Evolutionary conservation across 208 protist genomes (phyloP).

Genomic region (Naegleria lovaniensis): DNA sequence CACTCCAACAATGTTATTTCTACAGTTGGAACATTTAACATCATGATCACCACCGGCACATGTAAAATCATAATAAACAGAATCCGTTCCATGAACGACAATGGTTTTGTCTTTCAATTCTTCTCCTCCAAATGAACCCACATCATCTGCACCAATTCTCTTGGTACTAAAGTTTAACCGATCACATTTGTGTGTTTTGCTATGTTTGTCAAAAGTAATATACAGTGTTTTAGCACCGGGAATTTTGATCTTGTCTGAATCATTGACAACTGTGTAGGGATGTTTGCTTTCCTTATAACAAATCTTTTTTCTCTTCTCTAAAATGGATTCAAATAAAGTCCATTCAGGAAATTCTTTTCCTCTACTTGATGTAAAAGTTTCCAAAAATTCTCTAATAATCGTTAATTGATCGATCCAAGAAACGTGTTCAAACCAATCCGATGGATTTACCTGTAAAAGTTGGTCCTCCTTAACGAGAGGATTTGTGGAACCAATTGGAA

Average conservation of each 20-base stretch:
- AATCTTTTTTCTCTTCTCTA: conserved; percentile 27
- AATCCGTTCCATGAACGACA: conserved; percentile 18
- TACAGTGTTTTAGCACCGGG: conserved; percentile 26
- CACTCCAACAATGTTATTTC: neutral
- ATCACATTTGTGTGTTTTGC: conserved; percentile 26
- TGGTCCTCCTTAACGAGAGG: neutral
- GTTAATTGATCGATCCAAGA: conserved; percentile 27
- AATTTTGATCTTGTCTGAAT: neutral
- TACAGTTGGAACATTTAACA: conserved; percentile 9
- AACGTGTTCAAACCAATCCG: conserved; percentile 35
- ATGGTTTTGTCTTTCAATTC: conserved; percentile 30
- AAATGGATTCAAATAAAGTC: neutral
- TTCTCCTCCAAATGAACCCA: conserved; percentile 23
- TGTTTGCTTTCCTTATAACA: conserved; percentile 22
- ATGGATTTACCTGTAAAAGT: conserved; percentile 15
- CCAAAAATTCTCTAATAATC: conserved; percentile 1
- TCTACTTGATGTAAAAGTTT: neutral
- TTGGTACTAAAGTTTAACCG: neutral
- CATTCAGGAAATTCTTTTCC: conserved; percentile 11
- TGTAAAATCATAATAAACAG: conserved; percentile 5
- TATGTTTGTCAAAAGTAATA: conserved; percentile 32
- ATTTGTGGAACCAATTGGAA: neutral
- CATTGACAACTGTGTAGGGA: conserved; percentile 28
- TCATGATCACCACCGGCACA: conserved; percentile 21
- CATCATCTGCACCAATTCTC: neutral